These are phyloP conservation scores for Evansstolkia leycettana DNA, from an alignment of 495 filamentous ascomycete genomes.

Conservation along the genomic window DNA sequence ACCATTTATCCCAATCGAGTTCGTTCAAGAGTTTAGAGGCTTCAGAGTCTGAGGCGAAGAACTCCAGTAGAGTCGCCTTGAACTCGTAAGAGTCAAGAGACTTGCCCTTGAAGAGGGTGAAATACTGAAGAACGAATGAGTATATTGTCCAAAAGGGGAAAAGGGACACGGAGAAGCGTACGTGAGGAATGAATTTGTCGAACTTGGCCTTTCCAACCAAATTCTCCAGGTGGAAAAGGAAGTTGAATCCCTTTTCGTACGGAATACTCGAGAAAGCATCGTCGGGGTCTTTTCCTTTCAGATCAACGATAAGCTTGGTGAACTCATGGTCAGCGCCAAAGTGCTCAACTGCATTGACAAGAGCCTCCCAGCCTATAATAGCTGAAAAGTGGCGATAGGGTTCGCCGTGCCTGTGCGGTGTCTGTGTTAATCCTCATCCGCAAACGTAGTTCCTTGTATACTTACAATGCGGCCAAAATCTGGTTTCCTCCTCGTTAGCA, in stretches of 20 bases:
- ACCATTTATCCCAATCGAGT: slow-evolving; percentile 81
- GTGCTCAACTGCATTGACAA: slow-evolving; percentile 59
- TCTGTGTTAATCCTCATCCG: slow-evolving; percentile 4
- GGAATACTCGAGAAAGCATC: slow-evolving; percentile 87
- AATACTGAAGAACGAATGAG: slow-evolving; percentile 45
- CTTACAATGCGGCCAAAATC: slow-evolving; percentile 18
- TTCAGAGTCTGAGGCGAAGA: slow-evolving; percentile 59
- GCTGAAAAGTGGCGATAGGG: slow-evolving; percentile 82
- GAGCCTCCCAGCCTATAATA: slow-evolving; percentile 57
- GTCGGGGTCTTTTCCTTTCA: slow-evolving; percentile 86
- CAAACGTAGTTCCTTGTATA: not conserved
- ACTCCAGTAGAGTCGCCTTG: slow-evolving; percentile 71
- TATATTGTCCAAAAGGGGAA: not conserved
- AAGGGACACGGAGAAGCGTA: slow-evolving; percentile 12
- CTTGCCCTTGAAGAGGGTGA: slow-evolving; percentile 63
- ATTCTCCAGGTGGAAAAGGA: slow-evolving; percentile 74
- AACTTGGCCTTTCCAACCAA: slow-evolving; percentile 77
- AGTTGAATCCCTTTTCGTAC: slow-evolving; percentile 61
- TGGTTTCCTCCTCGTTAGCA: slow-evolving; percentile 1
- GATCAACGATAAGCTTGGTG: slow-evolving; percentile 75
- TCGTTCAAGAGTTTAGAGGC: slow-evolving; percentile 52
- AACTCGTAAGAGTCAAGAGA: slow-evolving; percentile 90
- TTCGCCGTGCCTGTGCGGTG: slow-evolving; percentile 55
- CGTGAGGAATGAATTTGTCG: slow-evolving; percentile 85
- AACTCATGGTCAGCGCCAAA: slow-evolving; percentile 80